Conservation (phyloP, 2,329 filamentous ascomycete genomes). For the Fusarium globosum region DNA sequence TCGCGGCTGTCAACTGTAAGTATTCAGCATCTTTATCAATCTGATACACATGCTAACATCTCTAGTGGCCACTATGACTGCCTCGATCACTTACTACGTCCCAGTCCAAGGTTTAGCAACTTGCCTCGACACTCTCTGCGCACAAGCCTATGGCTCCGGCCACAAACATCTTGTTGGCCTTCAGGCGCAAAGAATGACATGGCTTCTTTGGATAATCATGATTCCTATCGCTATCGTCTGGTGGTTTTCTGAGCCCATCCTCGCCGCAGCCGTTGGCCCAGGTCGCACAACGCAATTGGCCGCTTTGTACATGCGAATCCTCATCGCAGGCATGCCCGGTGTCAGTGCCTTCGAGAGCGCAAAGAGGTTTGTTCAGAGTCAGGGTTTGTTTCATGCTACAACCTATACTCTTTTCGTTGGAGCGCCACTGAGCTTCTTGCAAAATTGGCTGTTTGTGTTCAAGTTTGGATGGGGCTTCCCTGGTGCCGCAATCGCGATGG, state of each 20-base stretch:
- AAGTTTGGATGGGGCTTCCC: constrained; percentile 73
- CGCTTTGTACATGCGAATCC: constrained; percentile 75
- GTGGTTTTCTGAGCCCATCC: constrained; percentile 72
- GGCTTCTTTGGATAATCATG: constrained; percentile 76
- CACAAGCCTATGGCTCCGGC: constrained; percentile 91
- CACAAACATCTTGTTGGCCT: constrained; percentile 85
- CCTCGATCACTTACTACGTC: constrained; percentile 79
- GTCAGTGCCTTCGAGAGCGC: constrained; percentile 79
- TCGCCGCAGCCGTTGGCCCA: constrained; percentile 55
- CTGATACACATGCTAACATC: neutral
- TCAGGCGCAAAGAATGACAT: constrained; percentile 83
- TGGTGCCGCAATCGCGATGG: constrained; percentile 82
- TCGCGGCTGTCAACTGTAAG: constrained; percentile 53
- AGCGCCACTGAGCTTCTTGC: constrained; percentile 77
- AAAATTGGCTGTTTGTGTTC: constrained; percentile 83
- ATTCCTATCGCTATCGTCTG: constrained; percentile 77
- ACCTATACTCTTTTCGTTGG: constrained; percentile 79
- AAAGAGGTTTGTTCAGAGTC: constrained; percentile 83
- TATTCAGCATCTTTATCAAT: neutral
- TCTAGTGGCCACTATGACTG: constrained; percentile 72
- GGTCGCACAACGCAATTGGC: constrained; percentile 74
- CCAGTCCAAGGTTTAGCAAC: constrained; percentile 85
- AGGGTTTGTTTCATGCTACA: constrained; percentile 79
- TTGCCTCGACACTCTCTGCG: constrained; percentile 87
- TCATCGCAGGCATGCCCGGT: constrained; percentile 77